Evolutionary conservation across 805 yeast species (phyloP), one percentile per base, ranked within the genome.

Genomic region (Pichia paraexigua): DNA sequence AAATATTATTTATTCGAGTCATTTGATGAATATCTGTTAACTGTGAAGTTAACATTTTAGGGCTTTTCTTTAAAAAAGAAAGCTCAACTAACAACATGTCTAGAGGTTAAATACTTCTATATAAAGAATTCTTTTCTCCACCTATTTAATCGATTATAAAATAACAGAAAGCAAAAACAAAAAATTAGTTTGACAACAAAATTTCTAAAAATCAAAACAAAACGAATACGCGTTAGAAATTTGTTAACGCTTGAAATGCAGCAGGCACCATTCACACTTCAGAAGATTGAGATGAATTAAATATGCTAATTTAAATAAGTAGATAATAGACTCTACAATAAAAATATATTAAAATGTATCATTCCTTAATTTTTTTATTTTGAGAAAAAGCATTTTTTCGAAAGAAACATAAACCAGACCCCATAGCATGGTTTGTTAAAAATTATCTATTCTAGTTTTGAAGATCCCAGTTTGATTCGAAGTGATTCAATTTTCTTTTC

Each of bases 401-500:
- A n/a, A 15, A 17, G 17, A 35, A 9, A 6, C 39, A 35, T 17
- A 35, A 35, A 35, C 39, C 39, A 35, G 39, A 35, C 39, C 39
- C 39, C 39, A 35, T 35, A 35, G 39, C 2, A 35, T 35, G 39
- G 39, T n/a, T 32, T 6, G 2, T 17, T 35, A n/a, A 17, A 10
- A 5, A 12, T 5, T 2, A 5, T 22, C 20, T 27, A 12, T 11
- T 21, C 41, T 7, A 13, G 9, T 18, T 43, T 40, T 9, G 50
- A 39, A 13, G 53, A 20, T 15, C 28, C 32, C 7, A 47, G 20
- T 30, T 43, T 49, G 10, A 44, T 9, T 17, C 43, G 17, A 22
- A 61, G 20, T 6, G 37, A n/a, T 18, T 54, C 58, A 13, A 63
- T 39, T 28, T 52, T 54, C 13, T 48, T 51, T 35, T 64, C 68